Evolutionary conservation across 2,329 filamentous ascomycete genomes (phyloP), one percentile per base, ranked within the genome.

Genomic region (Emergomyces africanus): DNA sequence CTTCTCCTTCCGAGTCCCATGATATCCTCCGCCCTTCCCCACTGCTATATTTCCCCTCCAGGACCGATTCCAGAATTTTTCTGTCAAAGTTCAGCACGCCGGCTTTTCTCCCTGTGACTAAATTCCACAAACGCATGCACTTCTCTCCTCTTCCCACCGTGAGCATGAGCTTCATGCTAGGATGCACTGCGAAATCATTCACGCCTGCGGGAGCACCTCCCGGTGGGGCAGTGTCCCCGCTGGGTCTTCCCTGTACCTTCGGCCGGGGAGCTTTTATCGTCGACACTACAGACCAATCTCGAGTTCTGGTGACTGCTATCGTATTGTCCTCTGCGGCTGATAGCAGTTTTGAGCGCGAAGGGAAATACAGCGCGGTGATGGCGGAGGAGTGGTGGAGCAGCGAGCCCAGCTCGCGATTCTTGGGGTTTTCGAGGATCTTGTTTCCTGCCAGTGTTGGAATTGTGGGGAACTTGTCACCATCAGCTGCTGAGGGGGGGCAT

Each of bases 101-200:
- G 0, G 91, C 91, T 76, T 96, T 96, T 77, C 92, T 95, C 18
- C 91, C 94, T 2, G 92, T 97, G 64, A 97, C 90, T 63, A 99
- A 73, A 69, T 99, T 97, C 94, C 94, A 99, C 64, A 97, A 74
- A 64, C 94, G 80, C 88, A 99, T 95, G 68, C 86, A 90, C 64
- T 84, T 85, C 76, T 99, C 94, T 64, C 90, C 90, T 67, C 87
- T 89, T 65, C 89, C 87, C 9, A 97, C 90, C 66, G 84, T 95
- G 61, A 99, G 84, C 89, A 97, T 96, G 56, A 99, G 78, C 76
- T 96, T 97, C 82, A 95, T 89, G 71, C 89, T 95, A 0, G 94
- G 92, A 71, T 99, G 94, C 30, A 99, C 87, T 1, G 92, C 90
- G 71, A 99, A 95, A 71, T 91, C 89, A 71, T 96, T 97, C 65